Base-by-base conservation (phyloP, 306 rosid genomes). In the Oemleria cerasiformis region DNA sequence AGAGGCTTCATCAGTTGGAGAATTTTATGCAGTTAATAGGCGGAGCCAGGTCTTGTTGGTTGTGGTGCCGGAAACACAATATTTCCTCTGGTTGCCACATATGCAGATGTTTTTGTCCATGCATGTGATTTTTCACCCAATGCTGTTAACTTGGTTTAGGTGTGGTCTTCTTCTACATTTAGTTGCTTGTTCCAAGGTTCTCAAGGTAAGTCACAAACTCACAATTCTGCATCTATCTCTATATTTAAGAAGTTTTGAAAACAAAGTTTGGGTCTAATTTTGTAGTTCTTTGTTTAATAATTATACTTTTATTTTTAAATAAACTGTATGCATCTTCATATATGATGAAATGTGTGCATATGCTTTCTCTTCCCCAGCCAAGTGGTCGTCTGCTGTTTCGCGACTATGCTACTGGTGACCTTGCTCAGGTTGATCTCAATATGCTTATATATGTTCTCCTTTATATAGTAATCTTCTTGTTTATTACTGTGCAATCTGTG, bases 41-140 rank as follows among this genome's bases (percentile, higher is more conserved):
- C 85, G 99, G 68, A 97, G 99, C 75, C 97, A 95, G 85, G 97
- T 95, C 86, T 85, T 95, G 85, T 77, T 66, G 97, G 96, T 51
- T 91, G 97, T 81, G 97, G 97, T 80, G 95, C 94, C 70, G 98
- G 98, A 73, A 94, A 94, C 79, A 91, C 92, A n/a, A 86, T 85
- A 59, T 94, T 88, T 67, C 98, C 98, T 41, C 85, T 94, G 84
- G 75, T 94, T 57, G 86, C 87, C 0, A 82, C 91, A 59, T 83
- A 86, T 74, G 86, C 87, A 15, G 87, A 89, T 68, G 83, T 85
- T 72, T 91, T 91, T 75, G 89, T 87, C 68, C 88, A 89, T 78
- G 98, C 97, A 3, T 91, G 97, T 53, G 98, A 94, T 82, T 94
- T 94, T 86, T 94, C 98, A 41, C 94, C 92, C 3, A 84, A 92